Percentiles rank a stretch among this genome's conserved stretches.
phyloP scores from a whole-genome alignment of 176 grass and related monocot species.

The Elaeis guineensis region DNA sequence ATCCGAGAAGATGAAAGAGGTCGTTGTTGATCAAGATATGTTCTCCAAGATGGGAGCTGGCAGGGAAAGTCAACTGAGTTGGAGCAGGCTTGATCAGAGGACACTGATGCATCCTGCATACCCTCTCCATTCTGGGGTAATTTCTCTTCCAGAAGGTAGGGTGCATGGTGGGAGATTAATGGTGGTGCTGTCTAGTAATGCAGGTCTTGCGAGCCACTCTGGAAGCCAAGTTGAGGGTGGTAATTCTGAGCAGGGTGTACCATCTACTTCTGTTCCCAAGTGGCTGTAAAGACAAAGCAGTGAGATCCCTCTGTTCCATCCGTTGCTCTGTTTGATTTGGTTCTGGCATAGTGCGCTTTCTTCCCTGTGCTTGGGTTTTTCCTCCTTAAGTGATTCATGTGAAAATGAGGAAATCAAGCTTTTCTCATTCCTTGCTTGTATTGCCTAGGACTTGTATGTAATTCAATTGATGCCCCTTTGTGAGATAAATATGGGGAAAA shows the following conservation, averaged over 20 bases:
- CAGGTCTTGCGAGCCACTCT: background rate
- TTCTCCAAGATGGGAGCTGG: background rate
- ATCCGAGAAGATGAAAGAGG: slow-evolving; percentile 13
- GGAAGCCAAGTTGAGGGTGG: background rate
- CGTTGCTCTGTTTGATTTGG: background rate
- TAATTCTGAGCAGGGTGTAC: background rate
- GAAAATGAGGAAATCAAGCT: slow-evolving; percentile 13
- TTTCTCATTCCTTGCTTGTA: slow-evolving; percentile 1
- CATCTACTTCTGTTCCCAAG: background rate
- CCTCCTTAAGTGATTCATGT: background rate
- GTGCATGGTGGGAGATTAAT: slow-evolving; percentile 42
- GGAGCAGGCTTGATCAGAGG: background rate
- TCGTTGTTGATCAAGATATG: background rate
- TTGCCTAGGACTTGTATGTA: background rate
- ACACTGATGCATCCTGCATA: slow-evolving; percentile 3
- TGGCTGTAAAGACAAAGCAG: slow-evolving; percentile 19
- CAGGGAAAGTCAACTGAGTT: background rate
- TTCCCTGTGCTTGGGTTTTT: slow-evolving; percentile 6
- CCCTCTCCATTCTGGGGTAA: background rate
- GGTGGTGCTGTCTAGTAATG: slow-evolving; percentile 22
- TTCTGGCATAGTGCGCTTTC: slow-evolving; percentile 9
- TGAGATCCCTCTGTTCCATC: background rate
- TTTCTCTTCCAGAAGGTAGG: slow-evolving; percentile 40
- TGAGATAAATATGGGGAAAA: slow-evolving; percentile 31
- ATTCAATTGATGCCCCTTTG: background rate